Evolutionary conservation across 768 basidiomycete species (phyloP), one percentile per base, ranked within the genome.

Genomic region (Filobasidium wieringae): DNA sequence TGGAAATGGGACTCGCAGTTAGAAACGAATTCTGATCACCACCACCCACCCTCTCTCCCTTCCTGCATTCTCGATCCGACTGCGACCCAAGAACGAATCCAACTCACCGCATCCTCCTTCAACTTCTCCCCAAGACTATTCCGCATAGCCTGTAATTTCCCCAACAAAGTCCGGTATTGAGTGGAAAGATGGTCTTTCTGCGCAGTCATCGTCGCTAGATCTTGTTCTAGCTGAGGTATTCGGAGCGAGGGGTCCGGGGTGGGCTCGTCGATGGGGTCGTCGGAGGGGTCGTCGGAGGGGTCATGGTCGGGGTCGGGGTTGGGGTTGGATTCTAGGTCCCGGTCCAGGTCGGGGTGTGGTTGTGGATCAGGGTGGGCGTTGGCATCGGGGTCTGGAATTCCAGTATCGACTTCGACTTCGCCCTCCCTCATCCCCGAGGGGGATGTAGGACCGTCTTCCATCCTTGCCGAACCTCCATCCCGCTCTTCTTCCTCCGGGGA

Each of bases 51-150:
- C 11, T 39, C n/a, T 11, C n/a, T n/a, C 36, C 36, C 11, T 11
- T 11, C 36, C 36, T 39, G 11, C 36, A n/a, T n/a, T 11, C 36
- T n/a, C 11, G n/a, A n/a, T 39, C 36, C 9, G 17, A 41, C 29
- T 4, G 3, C 3, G 37, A 40, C 11, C 37, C 5, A 4, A 15
- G 17, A 40, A 22, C 15, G 4, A 40, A 40, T 17, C 15, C 4
- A 19, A 80, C 84, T 64, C 77, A 97, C 95, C 67, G 95, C 95
- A 75, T 97, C 95, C 72, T 93, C 88, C 73, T 87, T 84, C 56
- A 97, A 79, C 74, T 96, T 96, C 70, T 88, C 92, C 31, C 92
- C 90, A 52, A 97, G 78, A 22, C 88, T 87, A 34, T 84, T 87
- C 24, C 92, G 82, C 92, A 99, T 96, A 32, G 85, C 81, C 2